Base-by-base conservation (phyloP, 306 rosid genomes). In the Begonia peltatifolia region DNA sequence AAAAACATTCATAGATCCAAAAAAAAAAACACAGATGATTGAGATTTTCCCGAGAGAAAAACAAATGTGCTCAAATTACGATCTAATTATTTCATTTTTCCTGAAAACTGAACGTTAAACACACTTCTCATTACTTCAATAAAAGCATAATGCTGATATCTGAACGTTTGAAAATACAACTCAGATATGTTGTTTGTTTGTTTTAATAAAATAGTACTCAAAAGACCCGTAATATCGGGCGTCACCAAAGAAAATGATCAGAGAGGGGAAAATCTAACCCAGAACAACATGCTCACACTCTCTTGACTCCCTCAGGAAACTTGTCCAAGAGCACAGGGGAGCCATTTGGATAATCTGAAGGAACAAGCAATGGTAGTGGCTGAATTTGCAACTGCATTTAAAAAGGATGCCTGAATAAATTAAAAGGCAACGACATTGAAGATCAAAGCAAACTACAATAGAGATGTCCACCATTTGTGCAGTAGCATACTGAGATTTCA, bases 341-440 rank as follows among this genome's bases (percentile, higher is more conserved):
- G 59, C 79, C 75, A 55, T 56, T 78, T 52, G 97, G 97, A 74
- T 88, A 88, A 68, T 76, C 72, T 66, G 74, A 63, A 11, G 97
- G 97, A 72, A 88, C 84, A 48, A 84, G 87, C 79, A 88, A 75
- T 59, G 79, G 74, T 59, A 88, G 66, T 11, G 97, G 97, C 63
- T 72, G 83, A 68, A 84, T 78, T 46, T 93, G 82, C 51, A 80
- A 71, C 97, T 84, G 93, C 79, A 72, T 46, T 43, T 20, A 23
- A 50, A 20, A 69, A 67, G 30, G 49, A 50, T 61, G 67, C 46
- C 23, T 7, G 38, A 44, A 64, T 71, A 49, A 71, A 61, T 60
- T 23, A 54, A n/a, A 20, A 54, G 62, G 67, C 15, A 64, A 56
- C 6, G 11, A 51, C 47, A 14, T 30, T 35, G 25, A 41, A 53